Evolutionary conservation across 208 protist genomes (phyloP).

Genomic region (Acanthamoeba rhysodes): DNA sequence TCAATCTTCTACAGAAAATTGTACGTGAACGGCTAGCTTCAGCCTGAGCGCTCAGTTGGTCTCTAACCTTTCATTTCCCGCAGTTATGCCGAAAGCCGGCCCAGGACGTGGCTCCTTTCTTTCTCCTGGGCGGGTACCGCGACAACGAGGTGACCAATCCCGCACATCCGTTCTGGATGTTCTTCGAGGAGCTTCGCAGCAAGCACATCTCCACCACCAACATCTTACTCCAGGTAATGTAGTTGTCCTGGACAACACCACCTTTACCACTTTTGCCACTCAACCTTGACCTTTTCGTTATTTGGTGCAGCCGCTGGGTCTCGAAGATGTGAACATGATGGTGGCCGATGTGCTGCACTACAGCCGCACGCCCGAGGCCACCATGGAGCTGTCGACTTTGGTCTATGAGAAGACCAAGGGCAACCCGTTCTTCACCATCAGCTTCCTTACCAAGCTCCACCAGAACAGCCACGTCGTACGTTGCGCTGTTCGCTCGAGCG

Average conservation of each 20-base stretch:
- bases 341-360: constrained; percentile 16
- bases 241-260: no score
- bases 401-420: constrained; percentile 32
- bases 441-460: constrained; percentile 48
- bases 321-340: constrained; percentile 9
- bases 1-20: neutral
- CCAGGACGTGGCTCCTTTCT: neutral
- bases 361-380: no score
- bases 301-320: no score
- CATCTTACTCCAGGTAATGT: neutral
- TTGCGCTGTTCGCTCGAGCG: no score
- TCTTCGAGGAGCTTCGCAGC: constrained; percentile 8
- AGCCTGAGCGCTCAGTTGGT: no score
- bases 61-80: no score
- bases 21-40: neutral
- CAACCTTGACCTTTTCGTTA: no score
- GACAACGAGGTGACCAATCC: constrained; percentile 55
- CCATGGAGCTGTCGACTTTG: neutral
- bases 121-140: constrained; percentile 38
- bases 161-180: neutral
- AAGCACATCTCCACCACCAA: neutral
- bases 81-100: constrained; percentile 3
- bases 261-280: no score
- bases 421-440: constrained; percentile 62
- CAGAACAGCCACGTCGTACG: neutral